Base-by-base conservation (phyloP, 129 eudicot species). In the Oenanthe sinensis region DNA sequence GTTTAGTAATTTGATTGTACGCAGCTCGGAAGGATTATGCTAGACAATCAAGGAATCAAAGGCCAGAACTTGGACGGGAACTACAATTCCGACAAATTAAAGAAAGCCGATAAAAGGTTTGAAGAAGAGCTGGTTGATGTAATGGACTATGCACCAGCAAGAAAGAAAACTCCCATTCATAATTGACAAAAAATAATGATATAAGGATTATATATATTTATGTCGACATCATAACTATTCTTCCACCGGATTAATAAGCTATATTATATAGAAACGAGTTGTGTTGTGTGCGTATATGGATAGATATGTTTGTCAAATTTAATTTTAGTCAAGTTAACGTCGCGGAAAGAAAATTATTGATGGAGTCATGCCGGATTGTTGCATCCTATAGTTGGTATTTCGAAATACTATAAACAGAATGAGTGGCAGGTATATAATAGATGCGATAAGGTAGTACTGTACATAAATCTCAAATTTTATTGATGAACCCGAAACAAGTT, bases 91-190 rank as follows among this genome's bases (percentile, higher is more conserved):
- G 47, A 24, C 19, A 12, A 24, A 44, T 60, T 24, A 24, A n/a
- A 22, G 30, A 58, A 60, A 60, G 15, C 15, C 0, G 33, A 43
- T 12, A 28, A 44, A 24, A 0, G 36, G 9, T 72, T 72, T 26
- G 28, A 42, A 8, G 22, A 4, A 70, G 76, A 43, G 26, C 16
- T 39, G 5, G 37, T 72, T 43, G 50, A 72, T 42, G 54, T 9
- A 12, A 72, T 72, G 52, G 76, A 72, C 33, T 72, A 72, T 44
- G 44, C 76, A 42, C 54, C 76, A 4, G n/a, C 76, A 20, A 43
- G 76, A 44, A 72, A 28, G 76, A 72, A 72, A 26, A 44, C 76
- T 9, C 76, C 76, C n/a, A 44, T 72, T 44, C 54, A 72, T 44
- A 72, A 43, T 44, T 72, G 44, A 71, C 14, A 0, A 11, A 0